phyloP scores from a whole-genome alignment of 192 early-diverging fungal genomes.

The Coemansia pectinata region DNA sequence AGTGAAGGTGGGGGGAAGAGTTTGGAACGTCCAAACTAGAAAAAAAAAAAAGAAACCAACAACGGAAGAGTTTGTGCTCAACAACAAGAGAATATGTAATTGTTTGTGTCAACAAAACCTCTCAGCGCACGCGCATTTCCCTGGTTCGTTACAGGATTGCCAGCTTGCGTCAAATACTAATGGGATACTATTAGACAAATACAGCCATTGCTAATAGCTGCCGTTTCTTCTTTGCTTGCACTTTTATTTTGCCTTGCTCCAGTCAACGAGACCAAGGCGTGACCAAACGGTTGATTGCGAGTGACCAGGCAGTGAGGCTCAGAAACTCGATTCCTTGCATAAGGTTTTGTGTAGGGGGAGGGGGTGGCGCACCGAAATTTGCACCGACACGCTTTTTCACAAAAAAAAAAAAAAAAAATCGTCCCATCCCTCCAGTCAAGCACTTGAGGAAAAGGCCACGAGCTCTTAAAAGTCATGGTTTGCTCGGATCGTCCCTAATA shows the following conservation, averaged over 20 bases:
- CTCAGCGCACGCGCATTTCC: background rate
- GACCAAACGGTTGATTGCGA: background rate
- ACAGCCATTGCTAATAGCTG: background rate
- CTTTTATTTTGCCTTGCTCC: background rate
- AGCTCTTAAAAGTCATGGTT: background rate
- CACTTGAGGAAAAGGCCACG: background rate
- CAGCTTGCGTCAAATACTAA: background rate
- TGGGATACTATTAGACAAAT: background rate
- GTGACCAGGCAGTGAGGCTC: background rate
- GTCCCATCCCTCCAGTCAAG: background rate
- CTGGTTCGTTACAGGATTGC: background rate
- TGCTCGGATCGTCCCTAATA: background rate
- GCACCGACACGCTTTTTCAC: background rate
- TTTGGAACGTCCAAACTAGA: background rate
- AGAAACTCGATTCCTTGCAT: too few species aligned
- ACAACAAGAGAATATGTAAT: background rate
- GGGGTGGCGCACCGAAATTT: slow-evolving; percentile 3
- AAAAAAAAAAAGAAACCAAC: background rate
- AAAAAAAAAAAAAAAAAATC: background rate
- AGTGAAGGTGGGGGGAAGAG: background rate
- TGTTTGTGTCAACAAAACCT: background rate
- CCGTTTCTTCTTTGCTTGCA: background rate
- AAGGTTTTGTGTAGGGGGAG: background rate
- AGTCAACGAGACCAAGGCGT: too few species aligned
- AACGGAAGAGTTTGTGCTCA: background rate